phyloP scores from a whole-genome alignment of 495 filamentous ascomycete genomes.

The Astrothelium macrocarpum region DNA sequence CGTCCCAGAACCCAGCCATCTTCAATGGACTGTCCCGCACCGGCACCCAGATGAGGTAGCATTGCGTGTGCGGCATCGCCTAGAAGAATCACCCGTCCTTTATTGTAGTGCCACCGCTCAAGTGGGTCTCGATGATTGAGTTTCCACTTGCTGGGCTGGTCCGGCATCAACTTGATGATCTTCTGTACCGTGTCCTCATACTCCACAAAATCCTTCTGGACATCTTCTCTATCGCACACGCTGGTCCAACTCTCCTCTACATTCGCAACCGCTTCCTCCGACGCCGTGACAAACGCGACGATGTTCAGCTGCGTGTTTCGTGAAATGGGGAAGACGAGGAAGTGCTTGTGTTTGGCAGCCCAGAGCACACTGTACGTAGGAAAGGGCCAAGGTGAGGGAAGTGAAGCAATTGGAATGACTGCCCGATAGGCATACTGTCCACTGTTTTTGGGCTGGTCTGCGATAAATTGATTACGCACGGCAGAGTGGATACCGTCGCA shows the following conservation, averaged over 20 bases:
- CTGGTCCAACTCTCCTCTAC: constrained; percentile 20
- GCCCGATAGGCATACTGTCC: constrained; percentile 16
- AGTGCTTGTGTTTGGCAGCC: constrained; percentile 19
- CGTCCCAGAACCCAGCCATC: constrained; percentile 34
- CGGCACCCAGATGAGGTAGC: constrained; percentile 31
- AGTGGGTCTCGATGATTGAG: constrained; percentile 36
- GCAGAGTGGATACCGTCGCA: constrained; percentile 38
- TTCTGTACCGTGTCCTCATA: constrained; percentile 25
- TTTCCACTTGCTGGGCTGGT: constrained; percentile 32
- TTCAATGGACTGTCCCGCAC: constrained; percentile 34
- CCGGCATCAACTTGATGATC: constrained; percentile 25
- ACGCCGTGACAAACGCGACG: constrained; percentile 19
- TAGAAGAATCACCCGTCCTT: constrained; percentile 31
- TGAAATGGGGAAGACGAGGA: constrained; percentile 18
- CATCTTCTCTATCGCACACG: constrained; percentile 28
- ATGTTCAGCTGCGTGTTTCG: constrained; percentile 18
- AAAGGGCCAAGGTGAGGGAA: constrained; percentile 13
- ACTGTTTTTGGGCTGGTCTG: constrained; percentile 13
- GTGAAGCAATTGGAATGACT: constrained; percentile 15
- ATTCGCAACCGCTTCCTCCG: constrained; percentile 13
- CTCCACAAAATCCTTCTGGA: constrained; percentile 30
- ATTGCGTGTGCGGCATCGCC: constrained; percentile 42
- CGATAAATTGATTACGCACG: constrained; percentile 17
- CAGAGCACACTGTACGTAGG: constrained; percentile 15
- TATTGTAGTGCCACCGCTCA: constrained; percentile 29